phyloP scores from a whole-genome alignment of 2,329 filamentous ascomycete genomes.

The Camptophora hylomeconis region DNA sequence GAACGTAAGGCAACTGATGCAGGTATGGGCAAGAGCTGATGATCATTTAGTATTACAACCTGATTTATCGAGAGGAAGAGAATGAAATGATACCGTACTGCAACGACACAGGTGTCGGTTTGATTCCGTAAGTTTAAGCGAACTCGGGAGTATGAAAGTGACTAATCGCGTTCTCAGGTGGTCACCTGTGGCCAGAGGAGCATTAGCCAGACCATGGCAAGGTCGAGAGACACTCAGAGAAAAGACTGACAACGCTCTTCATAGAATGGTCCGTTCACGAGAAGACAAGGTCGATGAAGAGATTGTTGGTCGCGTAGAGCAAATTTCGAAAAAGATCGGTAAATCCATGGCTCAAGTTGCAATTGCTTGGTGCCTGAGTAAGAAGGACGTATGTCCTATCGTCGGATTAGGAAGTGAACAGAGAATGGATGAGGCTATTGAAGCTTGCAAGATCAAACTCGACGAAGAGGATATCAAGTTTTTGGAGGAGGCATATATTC shows the following conservation, averaged over 20 bases:
- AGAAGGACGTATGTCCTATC: constrained; percentile 43
- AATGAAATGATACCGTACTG: constrained; percentile 32
- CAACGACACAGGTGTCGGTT: constrained; percentile 23
- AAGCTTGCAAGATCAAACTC: constrained; percentile 33
- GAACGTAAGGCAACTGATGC: constrained; percentile 38
- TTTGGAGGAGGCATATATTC: constrained; percentile 49
- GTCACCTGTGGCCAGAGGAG: constrained; percentile 31
- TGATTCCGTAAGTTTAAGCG: too few relatives aligned
- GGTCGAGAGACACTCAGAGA: constrained; percentile 31
- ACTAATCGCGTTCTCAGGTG: too few relatives aligned
- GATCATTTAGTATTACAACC: constrained; percentile 25
- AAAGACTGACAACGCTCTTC: constrained; percentile 30
- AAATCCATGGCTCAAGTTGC: constrained; percentile 52
- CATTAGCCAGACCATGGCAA: constrained; percentile 33
- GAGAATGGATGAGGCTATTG: constrained; percentile 49
- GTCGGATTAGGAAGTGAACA: constrained; percentile 46
- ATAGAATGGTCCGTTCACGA: constrained; percentile 27
- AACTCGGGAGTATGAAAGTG: too few relatives aligned
- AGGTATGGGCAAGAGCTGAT: constrained; percentile 31
- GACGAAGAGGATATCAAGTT: constrained; percentile 47
- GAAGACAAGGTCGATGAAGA: constrained; percentile 36
- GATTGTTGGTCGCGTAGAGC: constrained; percentile 43
- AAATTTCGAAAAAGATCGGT: constrained; percentile 44
- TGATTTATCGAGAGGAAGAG: constrained; percentile 33
- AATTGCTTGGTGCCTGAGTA: constrained; percentile 48